Base-by-base conservation (phyloP, 1,139 yeast species). In the Dujonia santamariae region DNA sequence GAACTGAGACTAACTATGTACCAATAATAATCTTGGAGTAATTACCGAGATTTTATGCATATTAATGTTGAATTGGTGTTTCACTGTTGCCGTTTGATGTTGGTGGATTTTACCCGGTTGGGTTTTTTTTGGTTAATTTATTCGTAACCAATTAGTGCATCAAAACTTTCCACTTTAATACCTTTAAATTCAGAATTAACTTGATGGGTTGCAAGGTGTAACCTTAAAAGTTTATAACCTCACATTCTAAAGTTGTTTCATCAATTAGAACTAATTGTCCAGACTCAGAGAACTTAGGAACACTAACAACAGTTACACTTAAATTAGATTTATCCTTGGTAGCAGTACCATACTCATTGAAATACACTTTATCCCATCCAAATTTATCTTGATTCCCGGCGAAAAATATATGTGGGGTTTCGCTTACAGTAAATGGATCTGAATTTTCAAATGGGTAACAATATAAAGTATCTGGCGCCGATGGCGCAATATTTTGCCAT, bases 381-480 rank as follows among this genome's bases (percentile, higher is more conserved):
- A 67, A 88, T 21, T 55, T 51, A 0, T 78, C 75, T 56, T 88
- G 96, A 53, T 90, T 90, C 0, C 97, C 97, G 1, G 78, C 86
- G 49, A 87, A 78, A 51, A 85, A 87, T 2, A 90, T 80, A 52
- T 87, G 92, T 1, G 98, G 98, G 15, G 85, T 75, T 4, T 63
- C 63, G 9, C 36, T 39, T 22, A 92, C 53, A 3, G 86, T 72
- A 56, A 92, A 88, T 2, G 97, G 97, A 56, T 94, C 98, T 4
- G 53, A 50, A 28, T 80, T 76, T n/a, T 75, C 72, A 50, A 72
- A 90, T 1, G 99, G 97, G 48, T 87, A 88, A 44, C 95, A 82
- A 65, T 85, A 85, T 29, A 92, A 62, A 0, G 99, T 94, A 51
- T 92, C 98, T 0, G 99, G 99, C 1, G 96, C 95, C 0, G 97